phyloP scores from a whole-genome alignment of 306 rosid species.

The Malus fusca region DNA sequence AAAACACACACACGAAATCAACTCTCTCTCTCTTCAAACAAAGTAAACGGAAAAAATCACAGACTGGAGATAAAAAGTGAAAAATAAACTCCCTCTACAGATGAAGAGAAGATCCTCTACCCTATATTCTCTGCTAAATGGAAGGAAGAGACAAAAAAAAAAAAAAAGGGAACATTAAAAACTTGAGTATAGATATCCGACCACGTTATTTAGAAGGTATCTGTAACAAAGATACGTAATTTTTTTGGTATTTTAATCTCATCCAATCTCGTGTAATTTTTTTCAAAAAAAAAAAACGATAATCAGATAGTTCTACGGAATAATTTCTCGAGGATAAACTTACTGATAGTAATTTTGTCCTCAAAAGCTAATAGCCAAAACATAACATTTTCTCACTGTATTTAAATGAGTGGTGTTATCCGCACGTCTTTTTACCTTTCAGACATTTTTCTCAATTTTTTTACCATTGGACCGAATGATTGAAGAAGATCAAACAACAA shows the following conservation, averaged over 20 bases:
- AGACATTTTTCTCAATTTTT: no score
- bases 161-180: background rate
- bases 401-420: no score
- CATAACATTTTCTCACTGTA: background rate
- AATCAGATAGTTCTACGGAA: fast-evolving
- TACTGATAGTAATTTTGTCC: conserved; percentile 16
- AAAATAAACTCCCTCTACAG: background rate
- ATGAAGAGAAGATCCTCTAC: conserved; percentile 7
- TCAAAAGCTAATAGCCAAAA: conserved; percentile 3
- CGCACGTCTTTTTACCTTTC: no score
- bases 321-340: background rate
- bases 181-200: no score
- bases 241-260: no score
- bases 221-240: background rate
- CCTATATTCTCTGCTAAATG: conserved; percentile 28
- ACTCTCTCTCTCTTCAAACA: conserved; percentile 21
- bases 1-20: conserved; percentile 21
- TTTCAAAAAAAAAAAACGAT: background rate
- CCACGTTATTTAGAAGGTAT: background rate
- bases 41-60: conserved; percentile 15
- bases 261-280: no score
- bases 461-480: fast-evolving
- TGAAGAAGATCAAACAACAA: no score
- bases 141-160: background rate
- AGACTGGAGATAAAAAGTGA: background rate